Base-by-base conservation (phyloP, 768 basidiomycete species). In the Hericium coralloides region DNA sequence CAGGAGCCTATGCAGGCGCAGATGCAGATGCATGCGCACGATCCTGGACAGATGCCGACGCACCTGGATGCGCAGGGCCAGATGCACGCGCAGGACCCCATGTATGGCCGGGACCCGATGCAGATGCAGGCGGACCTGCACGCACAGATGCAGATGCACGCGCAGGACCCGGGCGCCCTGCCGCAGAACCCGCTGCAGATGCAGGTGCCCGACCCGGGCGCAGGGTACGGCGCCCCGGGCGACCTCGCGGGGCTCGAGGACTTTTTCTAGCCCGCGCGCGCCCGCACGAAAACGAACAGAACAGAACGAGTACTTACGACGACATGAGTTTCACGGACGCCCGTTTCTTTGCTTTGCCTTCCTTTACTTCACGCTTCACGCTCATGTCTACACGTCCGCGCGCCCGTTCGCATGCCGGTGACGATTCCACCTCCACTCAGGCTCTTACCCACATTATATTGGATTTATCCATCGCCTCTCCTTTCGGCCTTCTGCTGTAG, bases 331-430 rank as follows among this genome's bases (percentile, higher is more conserved):
- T n/a, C 43, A 45, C 43, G 43, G 43, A 45, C 43, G n/a, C n/a
- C 43, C 8, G n/a, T 45, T n/a, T n/a, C 43, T 45, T 45, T 45
- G 17, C 43, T 20, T 45, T 45, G 18, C 9, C 5, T 45, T 45
- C 43, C 17, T 60, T 2, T 59, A 59, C 47, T 59, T 58, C 3
- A 58, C 60, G 0, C 43, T 20, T 45, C 43, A 45, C 20, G 43
- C 43, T 45, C 43, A 45, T 45, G 43, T 45, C 43, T 45, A 49
- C 37, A 23, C 41, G n/a, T 45, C 57, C 17, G 55, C 57, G 5
- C 26, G 4, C 60, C 49, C 20, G 18, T 25, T 31, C 38, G 41
- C 1, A 23, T 22, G 20, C 49, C 25, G 10, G 12, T 25, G 22
- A 18, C 49, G 15, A 17, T 17, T 17, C 49, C 7, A 17, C 23